Base-by-base conservation (phyloP, 768 basidiomycete genomes). In the Boletales sp. region DNA sequence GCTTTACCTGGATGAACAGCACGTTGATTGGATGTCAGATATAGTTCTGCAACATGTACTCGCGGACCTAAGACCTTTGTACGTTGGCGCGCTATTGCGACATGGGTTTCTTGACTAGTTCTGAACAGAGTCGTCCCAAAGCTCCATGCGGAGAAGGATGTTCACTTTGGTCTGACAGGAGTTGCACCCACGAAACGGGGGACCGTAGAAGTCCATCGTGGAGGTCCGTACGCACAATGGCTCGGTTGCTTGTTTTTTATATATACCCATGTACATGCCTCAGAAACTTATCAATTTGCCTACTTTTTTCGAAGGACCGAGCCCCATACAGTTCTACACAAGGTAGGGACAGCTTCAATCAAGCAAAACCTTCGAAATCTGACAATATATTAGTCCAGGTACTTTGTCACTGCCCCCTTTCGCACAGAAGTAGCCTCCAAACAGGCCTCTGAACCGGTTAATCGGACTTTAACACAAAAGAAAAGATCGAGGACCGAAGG, bases 11-110 rank as follows among this genome's bases (percentile, higher is more conserved):
- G 94, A 97, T 62, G 90, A 90, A 55, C 79, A 82, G 11, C 94
- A 97, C 72, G 68, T 89, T 14, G 76, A 83, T 48, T 97, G 94
- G 94, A 95, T 97, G 92, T 83, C 86, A 7, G 92, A 95, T 58
- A 58, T 68, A 21, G 75, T 87, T 37, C 72, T 95, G 3, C 91
- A 93, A 60, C 80, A 83, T 58, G 88, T 95, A 15, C 75, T 97
- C 2, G 77, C 80, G 10, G 90, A 92, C 65, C 67, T 97, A 41
- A 78, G 87, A 55, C 85, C 87, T 50, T 72, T 84, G 90, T 82
- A 35, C 45, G 74, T 58, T 14, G 48, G 37, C 51, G 40, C 48
- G 7, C 24, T 17, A 17, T 27, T 44, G 17, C 9, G 17, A 19
- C 10, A 18, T 39, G 12, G 12, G n/a, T 39, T 39, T 35, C 45